These are phyloP conservation scores for Boechera retrofracta DNA, from an alignment of 345 rosid genomes.

Conservation along the genomic window DNA sequence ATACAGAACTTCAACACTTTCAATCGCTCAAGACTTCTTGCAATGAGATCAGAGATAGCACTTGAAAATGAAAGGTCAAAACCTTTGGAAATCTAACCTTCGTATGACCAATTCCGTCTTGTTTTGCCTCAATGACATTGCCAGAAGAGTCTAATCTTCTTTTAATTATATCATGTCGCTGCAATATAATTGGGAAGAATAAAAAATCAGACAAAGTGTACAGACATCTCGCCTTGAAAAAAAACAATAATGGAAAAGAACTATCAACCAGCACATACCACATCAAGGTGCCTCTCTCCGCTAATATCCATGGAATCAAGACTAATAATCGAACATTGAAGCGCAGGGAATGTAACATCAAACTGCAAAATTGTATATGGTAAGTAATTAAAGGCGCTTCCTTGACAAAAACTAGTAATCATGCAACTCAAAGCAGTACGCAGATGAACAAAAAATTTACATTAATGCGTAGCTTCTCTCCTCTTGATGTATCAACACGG, in stretches of 20 bases:
- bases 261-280: constrained; percentile 56
- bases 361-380: constrained; percentile 60
- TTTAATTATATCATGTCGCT: constrained; percentile 92
- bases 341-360: constrained; percentile 90
- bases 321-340: constrained; percentile 90
- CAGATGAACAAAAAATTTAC: constrained; percentile 43
- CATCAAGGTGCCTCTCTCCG: constrained; percentile 95
- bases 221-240: background rate
- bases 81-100: constrained; percentile 59
- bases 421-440: constrained; percentile 5
- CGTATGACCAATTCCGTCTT: constrained; percentile 88
- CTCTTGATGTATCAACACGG: constrained; percentile 95
- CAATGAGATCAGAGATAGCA: background rate
- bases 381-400: background rate
- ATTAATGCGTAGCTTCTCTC: constrained; percentile 90
- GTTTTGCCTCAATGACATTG: constrained; percentile 76
- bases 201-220: constrained; percentile 12
- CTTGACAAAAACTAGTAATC: background rate
- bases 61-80: constrained; percentile 1
- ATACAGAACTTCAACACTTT: background rate
- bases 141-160: constrained; percentile 81
- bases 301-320: constrained; percentile 98
- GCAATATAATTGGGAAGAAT: constrained; percentile 29
- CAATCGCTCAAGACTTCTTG: constrained; percentile 16
- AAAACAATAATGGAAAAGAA: background rate